Conservation (phyloP, 805 yeast species). For the Phaffomyces opuntiae region DNA sequence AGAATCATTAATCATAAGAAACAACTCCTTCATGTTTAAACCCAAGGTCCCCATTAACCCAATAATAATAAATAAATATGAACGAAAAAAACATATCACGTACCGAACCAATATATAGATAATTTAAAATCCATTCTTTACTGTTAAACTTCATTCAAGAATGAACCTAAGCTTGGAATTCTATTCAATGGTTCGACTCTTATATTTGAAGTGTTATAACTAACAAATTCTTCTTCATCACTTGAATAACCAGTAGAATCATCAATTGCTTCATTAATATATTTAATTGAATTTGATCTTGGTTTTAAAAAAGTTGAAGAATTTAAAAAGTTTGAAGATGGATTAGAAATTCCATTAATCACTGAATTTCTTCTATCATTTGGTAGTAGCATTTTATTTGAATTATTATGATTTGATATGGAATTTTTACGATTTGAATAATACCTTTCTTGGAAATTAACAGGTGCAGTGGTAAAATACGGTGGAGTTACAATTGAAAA, state of each 20-base stretch:
- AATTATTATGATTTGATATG: not conserved
- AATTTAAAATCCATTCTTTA: not conserved
- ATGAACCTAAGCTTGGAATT: constrained; percentile 1
- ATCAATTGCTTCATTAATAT: constrained; percentile 2
- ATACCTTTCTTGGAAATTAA: constrained; percentile 10
- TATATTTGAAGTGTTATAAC: constrained; percentile 11
- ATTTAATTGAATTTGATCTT: constrained; percentile 12
- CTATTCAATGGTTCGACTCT: constrained; percentile 13
- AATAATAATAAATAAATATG: not conserved
- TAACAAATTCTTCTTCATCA: constrained; percentile 8
- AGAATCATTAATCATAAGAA: too few species aligned
- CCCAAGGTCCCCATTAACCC: too few species aligned
- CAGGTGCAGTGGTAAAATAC: constrained; percentile 10
- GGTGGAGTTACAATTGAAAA: constrained; percentile 8
- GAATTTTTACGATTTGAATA: constrained; percentile 11
- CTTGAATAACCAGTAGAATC: constrained; percentile 5
- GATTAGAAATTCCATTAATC: not conserved
- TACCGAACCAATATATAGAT: not conserved
- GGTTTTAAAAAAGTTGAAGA: constrained; percentile 4
- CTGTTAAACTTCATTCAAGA: not conserved
- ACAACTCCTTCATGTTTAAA: too few species aligned
- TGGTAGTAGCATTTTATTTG: constrained; percentile 1
- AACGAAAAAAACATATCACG: not conserved
- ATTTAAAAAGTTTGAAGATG: not conserved
- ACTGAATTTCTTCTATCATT: constrained; percentile 4